phyloP scores from a whole-genome alignment of 2,329 filamentous ascomycete species.

The Hypoxylon sp. region DNA sequence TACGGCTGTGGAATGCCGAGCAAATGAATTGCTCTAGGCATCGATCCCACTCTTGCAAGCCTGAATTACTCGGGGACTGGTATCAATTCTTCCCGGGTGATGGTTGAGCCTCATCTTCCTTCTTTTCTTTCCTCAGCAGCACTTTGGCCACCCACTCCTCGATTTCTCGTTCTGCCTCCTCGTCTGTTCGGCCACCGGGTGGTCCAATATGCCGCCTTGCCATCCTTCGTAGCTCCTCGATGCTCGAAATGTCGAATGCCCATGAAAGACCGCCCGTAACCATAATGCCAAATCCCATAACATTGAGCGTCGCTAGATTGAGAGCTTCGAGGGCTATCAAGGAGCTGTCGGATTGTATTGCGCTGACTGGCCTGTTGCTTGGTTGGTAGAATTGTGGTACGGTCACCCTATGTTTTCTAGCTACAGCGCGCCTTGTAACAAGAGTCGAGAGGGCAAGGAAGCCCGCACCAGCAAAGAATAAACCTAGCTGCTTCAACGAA shows the following conservation, averaged over 20 bases:
- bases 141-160: conserved; percentile 72
- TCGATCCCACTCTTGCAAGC: conserved; percentile 7
- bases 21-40: background rate
- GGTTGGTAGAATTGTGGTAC: conserved; percentile 79
- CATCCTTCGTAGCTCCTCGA: conserved; percentile 72
- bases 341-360: conserved; percentile 69
- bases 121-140: conserved; percentile 68
- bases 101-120: conserved; percentile 47
- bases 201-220: conserved; percentile 59
- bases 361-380: conserved; percentile 61
- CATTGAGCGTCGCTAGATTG: conserved; percentile 88
- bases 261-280: conserved; percentile 79
- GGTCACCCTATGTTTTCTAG: conserved; percentile 70
- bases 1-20: background rate
- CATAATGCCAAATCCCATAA: conserved; percentile 80
- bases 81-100: conserved; percentile 27
- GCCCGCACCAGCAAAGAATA: conserved; percentile 80
- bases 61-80: conserved; percentile 2
- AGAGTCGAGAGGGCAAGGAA: conserved; percentile 80
- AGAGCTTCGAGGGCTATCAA: conserved; percentile 86
- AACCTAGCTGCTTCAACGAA: conserved; percentile 71
- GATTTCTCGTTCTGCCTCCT: conserved; percentile 70
- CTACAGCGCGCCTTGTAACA: conserved; percentile 78
- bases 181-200: conserved; percentile 54
- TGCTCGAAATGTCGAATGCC: conserved; percentile 78